Conservation (phyloP, 495 filamentous ascomycete genomes). For the Parmelia sp. region DNA sequence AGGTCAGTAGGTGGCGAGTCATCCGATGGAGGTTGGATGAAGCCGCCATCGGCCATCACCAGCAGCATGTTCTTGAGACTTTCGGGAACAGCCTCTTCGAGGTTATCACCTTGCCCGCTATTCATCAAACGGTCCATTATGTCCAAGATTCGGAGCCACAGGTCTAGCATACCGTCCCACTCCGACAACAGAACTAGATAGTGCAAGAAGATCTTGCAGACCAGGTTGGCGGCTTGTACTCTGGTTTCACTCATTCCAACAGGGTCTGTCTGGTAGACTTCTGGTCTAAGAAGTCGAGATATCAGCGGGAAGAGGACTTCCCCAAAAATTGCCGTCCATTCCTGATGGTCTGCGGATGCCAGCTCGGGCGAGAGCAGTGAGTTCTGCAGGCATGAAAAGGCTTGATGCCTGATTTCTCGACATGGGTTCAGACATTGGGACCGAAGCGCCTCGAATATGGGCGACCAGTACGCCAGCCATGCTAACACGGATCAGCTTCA, state of each 20-base stretch:
- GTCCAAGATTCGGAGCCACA: conserved; percentile 89
- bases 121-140: conserved; percentile 97
- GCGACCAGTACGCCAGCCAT: conserved; percentile 97
- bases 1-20: conserved; percentile 46
- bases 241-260: conserved; percentile 92
- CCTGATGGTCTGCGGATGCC: conserved; percentile 65
- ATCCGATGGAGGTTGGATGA: conserved; percentile 66
- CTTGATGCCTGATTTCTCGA: conserved; percentile 83
- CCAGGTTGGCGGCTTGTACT: conserved; percentile 81
- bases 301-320: conserved; percentile 96
- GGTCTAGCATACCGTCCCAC: conserved; percentile 84
- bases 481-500: conserved; percentile 45
- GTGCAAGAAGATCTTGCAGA: conserved; percentile 93
- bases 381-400: conserved; percentile 80
- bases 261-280: conserved; percentile 89
- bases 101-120: conserved; percentile 82
- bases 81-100: conserved; percentile 93
- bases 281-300: conserved; percentile 79
- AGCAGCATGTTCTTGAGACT: conserved; percentile 93
- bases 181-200: conserved; percentile 79
- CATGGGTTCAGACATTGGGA: conserved; percentile 92
- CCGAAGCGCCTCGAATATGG: conserved; percentile 82
- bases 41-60: conserved; percentile 88
- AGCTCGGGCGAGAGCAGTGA: conserved; percentile 77
- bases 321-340: conserved; percentile 93